Conservation (phyloP, 2,329 filamentous ascomycete species). For the Pseudogymnoascus sp. region DNA sequence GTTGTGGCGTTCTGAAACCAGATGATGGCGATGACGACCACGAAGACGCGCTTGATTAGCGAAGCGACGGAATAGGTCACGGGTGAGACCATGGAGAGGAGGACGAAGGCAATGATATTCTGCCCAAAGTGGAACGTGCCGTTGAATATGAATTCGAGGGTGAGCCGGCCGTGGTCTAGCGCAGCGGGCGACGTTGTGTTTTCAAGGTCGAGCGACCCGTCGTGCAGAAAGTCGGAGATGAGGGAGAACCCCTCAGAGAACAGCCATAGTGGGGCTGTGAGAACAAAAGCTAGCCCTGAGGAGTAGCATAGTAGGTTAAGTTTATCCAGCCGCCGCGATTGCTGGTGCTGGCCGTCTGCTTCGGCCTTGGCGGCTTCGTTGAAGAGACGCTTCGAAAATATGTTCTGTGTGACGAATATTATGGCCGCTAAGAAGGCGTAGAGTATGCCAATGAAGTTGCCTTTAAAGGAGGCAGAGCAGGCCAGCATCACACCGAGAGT, state of each 20-base stretch:
- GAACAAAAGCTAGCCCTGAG: constrained; percentile 81
- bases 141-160: constrained; percentile 92
- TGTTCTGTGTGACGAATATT: constrained; percentile 96
- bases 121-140: constrained; percentile 94
- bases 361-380: constrained; percentile 86
- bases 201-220: constrained; percentile 64
- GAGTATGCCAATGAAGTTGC: constrained; percentile 81
- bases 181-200: constrained; percentile 49
- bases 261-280: constrained; percentile 88
- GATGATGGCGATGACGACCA: constrained; percentile 87
- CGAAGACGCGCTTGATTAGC: constrained; percentile 93
- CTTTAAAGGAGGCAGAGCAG: constrained; percentile 75
- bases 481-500: constrained; percentile 93
- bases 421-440: constrained; percentile 85
- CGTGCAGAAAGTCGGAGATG: constrained; percentile 67
- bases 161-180: constrained; percentile 65
- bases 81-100: constrained; percentile 87
- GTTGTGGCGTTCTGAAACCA: constrained; percentile 95
- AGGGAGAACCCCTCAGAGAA: constrained; percentile 79
- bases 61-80: constrained; percentile 96
- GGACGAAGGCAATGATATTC: constrained; percentile 87
- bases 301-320: constrained; percentile 95
- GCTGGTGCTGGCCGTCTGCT: constrained; percentile 56
- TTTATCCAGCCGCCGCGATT: constrained; percentile 82
- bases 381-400: constrained; percentile 95